A percentile compares a stretch with the other conserved stretches of the same genome.
These are phyloP conservation scores for Cytospora paraplurivora DNA, from an alignment of 2,329 filamentous ascomycete genomes.

Conservation along the genomic window DNA sequence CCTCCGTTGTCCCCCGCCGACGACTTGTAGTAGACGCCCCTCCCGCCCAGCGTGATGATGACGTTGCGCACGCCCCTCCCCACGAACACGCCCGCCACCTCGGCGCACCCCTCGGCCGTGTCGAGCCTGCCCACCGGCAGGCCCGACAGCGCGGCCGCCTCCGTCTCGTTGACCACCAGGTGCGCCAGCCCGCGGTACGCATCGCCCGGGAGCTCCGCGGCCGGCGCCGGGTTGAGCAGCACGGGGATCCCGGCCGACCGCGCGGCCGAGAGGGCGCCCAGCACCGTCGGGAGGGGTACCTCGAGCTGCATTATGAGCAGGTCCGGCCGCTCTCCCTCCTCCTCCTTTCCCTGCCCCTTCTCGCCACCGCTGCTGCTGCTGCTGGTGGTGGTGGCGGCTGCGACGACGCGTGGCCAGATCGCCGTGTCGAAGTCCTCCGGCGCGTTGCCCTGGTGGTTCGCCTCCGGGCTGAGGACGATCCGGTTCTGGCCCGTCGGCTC, in stretches of 20 bases:
- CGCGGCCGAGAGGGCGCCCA: constrained; percentile 60
- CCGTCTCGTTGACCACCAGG: constrained; percentile 87
- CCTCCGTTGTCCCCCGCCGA: constrained; percentile 42
- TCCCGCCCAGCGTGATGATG: constrained; percentile 80
- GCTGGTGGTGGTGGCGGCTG: constrained; percentile 15
- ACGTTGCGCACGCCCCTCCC: constrained; percentile 71
- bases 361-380: not conserved
- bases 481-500: constrained; percentile 73
- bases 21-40: constrained; percentile 71
- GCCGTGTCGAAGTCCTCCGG: constrained; percentile 3
- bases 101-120: constrained; percentile 45
- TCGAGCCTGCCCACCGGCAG: constrained; percentile 53
- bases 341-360: not conserved
- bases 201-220: constrained; percentile 65
- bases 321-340: constrained; percentile 48
- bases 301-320: constrained; percentile 79
- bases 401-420: constrained; percentile 29
- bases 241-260: constrained; percentile 57
- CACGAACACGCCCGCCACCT: constrained; percentile 64
- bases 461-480: constrained; percentile 72
- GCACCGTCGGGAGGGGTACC: constrained; percentile 67
- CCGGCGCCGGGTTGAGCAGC: constrained; percentile 84
- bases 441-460: constrained; percentile 54
- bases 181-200: constrained; percentile 72
- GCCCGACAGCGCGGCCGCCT: constrained; percentile 73